phyloP scores from a whole-genome alignment of 495 filamentous ascomycete genomes.

The Letharia columbiana region DNA sequence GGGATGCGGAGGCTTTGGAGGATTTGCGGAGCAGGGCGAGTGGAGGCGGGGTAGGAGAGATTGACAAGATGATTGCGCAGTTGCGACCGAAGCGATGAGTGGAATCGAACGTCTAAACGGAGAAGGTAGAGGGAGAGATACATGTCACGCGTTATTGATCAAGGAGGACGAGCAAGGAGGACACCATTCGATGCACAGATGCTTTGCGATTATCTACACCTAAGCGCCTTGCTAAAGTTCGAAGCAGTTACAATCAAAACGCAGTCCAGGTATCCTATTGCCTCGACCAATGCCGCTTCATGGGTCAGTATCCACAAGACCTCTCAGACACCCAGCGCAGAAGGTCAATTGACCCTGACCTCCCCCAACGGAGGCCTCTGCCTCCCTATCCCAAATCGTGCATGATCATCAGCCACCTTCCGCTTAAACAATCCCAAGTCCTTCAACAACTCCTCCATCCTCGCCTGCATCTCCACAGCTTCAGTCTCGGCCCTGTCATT shows the following conservation, averaged over 20 bases:
- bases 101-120: background rate
- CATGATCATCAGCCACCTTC: slow-evolving; percentile 72
- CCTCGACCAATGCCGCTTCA: background rate
- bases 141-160: background rate
- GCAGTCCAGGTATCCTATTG: background rate
- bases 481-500: slow-evolving; percentile 37
- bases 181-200: background rate
- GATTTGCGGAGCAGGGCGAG: slow-evolving; percentile 48
- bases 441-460: slow-evolving; percentile 40
- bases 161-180: background rate
- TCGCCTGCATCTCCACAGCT: slow-evolving; percentile 32
- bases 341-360: slow-evolving; percentile 20
- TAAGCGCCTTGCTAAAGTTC: slow-evolving; percentile 7
- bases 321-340: background rate
- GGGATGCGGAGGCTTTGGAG: slow-evolving; percentile 62
- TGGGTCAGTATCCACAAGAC: background rate
- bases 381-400: slow-evolving; percentile 41
- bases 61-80: slow-evolving; percentile 54
- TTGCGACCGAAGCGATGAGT: slow-evolving; percentile 42
- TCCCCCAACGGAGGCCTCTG: slow-evolving; percentile 20
- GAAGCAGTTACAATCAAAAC: slow-evolving; percentile 1
- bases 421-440: slow-evolving; percentile 66
- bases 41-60: slow-evolving; percentile 45
- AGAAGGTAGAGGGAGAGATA: background rate
- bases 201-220: slow-evolving; percentile 1